Conservation (phyloP, 371 early-diverging fungal genomes). For the Chytridium lagenaria region DNA sequence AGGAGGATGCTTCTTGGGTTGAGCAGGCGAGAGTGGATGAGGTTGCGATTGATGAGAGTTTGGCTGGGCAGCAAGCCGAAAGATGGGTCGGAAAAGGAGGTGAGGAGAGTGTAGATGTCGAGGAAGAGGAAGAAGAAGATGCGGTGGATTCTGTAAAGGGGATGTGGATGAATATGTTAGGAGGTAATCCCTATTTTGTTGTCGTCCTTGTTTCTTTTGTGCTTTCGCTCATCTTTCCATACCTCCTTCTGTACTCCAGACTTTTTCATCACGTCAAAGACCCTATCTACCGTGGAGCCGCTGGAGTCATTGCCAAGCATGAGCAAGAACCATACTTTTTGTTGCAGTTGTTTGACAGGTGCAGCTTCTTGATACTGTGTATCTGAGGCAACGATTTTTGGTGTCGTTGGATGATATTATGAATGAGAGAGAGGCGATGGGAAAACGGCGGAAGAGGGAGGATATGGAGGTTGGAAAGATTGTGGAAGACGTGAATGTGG, state of each 20-base stretch:
- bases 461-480: background rate
- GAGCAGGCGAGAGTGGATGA: background rate
- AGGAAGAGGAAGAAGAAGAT: background rate
- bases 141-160: background rate
- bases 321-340: slow-evolving; percentile 48
- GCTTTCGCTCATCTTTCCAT: background rate
- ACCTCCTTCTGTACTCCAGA: no score
- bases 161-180: background rate
- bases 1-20: background rate
- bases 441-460: background rate
- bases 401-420: slow-evolving; percentile 34
- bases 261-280: slow-evolving; percentile 42
- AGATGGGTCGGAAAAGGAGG: background rate
- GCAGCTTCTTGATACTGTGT: slow-evolving; percentile 34
- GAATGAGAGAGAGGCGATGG: slow-evolving; percentile 15
- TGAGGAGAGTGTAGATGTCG: background rate
- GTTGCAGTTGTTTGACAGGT: slow-evolving; percentile 37
- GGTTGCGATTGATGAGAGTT: slow-evolving; percentile 2
- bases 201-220: background rate
- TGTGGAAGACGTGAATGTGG: background rate
- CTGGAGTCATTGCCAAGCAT: slow-evolving; percentile 34
- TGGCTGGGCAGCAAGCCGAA: background rate
- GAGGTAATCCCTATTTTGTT: background rate
- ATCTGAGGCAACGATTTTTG: slow-evolving; percentile 42
- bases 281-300: slow-evolving; percentile 47